Percentiles rank a stretch among this genome's conserved stretches.
These are phyloP conservation scores for Vitis labrusca DNA, from an alignment of 164 flowering plant genomes.

Conservation along the genomic window DNA sequence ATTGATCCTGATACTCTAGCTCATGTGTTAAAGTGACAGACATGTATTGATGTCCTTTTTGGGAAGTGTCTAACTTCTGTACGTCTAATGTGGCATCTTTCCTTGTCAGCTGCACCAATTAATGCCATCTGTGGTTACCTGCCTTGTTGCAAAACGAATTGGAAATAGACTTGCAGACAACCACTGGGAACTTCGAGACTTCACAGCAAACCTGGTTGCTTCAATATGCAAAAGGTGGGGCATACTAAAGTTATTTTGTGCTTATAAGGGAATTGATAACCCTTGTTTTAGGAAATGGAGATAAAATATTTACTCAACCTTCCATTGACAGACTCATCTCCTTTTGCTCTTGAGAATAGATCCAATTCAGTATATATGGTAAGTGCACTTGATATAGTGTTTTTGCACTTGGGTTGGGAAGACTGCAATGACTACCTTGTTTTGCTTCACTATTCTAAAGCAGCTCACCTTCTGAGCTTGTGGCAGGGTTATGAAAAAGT, in stretches of 20 bases:
- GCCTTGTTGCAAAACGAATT: constrained; percentile 87
- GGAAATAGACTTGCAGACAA: constrained; percentile 78
- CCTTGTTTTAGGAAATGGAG: not conserved
- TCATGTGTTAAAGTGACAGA: not conserved
- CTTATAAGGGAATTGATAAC: not conserved
- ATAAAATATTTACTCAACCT: not conserved
- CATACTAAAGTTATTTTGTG: not conserved
- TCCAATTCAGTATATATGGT: not conserved
- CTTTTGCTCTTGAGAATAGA: not conserved
- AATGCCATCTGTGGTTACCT: constrained; percentile 95
- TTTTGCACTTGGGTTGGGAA: not conserved
- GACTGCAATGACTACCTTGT: not conserved
- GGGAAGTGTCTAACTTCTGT: constrained; percentile 2
- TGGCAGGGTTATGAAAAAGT: too few relatives aligned
- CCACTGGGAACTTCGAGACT: constrained; percentile 95
- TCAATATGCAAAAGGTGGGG: constrained; percentile 85
- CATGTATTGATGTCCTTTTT: not conserved
- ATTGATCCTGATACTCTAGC: not conserved
- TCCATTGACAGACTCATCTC: not conserved
- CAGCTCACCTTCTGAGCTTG: not conserved
- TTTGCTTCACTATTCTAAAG: not conserved
- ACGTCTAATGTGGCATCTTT: constrained; percentile 14
- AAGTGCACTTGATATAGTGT: not conserved
- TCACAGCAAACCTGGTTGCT: constrained; percentile 77
- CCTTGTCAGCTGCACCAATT: constrained; percentile 79